Evolutionary conservation across 768 basidiomycete genomes (phyloP), one percentile per base, ranked within the genome.

Genomic region (Myochromella boudieri): DNA sequence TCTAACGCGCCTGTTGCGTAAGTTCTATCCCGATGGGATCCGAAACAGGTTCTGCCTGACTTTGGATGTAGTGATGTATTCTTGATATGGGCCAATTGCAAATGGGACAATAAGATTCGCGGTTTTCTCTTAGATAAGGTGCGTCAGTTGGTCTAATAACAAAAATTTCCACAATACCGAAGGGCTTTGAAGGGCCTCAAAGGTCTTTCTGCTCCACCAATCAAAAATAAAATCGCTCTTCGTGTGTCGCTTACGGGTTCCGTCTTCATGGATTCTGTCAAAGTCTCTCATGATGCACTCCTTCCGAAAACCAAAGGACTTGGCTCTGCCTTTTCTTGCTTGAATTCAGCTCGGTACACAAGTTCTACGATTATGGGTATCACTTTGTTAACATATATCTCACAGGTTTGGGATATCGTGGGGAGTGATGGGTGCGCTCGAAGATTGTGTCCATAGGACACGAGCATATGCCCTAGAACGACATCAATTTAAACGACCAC

Each of bases 401-500:
- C 40, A 17, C 33, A 84, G 90, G 57, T 91, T 71, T 60, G 91
- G 92, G 22, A 95, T 95, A 53, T 87, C 89, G 1, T 97, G 93
- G 91, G 95, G 95, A 43, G 87, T 89, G 1, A 95, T 98, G 81
- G 95, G 95, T 22, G 87, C 95, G 2, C 78, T 98, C 21, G 95
- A 98, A 64, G 91, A 97, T 57, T 97, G 92, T 60, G 76, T 97
- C 32, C 62, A 75, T 26, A 80, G 80, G 31, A 81, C 94, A 1
- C 81, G 89, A 17, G 75, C 76, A 9, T 97, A 98, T 61, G 88
- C 92, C 8, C 78, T 97, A 26, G 91, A 97, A 61, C 80, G 95
- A 12, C 79, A 85, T 37, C 95, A 98, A 66, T 98, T 98, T 71
- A 75, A 81, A 18, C 82, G 87, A 28, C 93, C 94, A 0, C 74